Conservation (phyloP, 768 basidiomycete species). For the Lentinus tigrinus region DNA sequence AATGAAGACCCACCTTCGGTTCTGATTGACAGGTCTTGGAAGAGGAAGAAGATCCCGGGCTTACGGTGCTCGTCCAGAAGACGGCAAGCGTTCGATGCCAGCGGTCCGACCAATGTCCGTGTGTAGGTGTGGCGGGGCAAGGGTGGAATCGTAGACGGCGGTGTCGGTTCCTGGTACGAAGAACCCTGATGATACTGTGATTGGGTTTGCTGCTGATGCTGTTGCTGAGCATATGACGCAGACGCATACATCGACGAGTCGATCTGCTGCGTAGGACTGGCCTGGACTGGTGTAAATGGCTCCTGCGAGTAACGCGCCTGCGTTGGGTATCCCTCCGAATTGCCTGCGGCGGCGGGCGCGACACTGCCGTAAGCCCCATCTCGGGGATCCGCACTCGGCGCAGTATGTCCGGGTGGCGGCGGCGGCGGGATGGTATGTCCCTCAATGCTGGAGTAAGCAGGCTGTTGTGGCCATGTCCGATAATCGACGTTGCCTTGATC, state of each 20-base stretch:
- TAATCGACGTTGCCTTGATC: slow-evolving; percentile 20
- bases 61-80: slow-evolving; percentile 83
- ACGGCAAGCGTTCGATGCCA: slow-evolving; percentile 83
- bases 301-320: slow-evolving; percentile 20
- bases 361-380: slow-evolving; percentile 19
- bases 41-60: slow-evolving; percentile 90
- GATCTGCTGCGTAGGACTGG: slow-evolving; percentile 29
- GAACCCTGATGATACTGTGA: slow-evolving; percentile 23
- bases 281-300: slow-evolving; percentile 18
- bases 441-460: slow-evolving; percentile 20
- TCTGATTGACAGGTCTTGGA: slow-evolving; percentile 90
- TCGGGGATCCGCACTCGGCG: slow-evolving; percentile 17
- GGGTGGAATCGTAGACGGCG: slow-evolving; percentile 38
- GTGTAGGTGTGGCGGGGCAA: slow-evolving; percentile 74
- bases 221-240: slow-evolving; percentile 34
- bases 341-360: slow-evolving; percentile 8
- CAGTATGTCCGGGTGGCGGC: slow-evolving; percentile 12
- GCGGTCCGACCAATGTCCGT: slow-evolving; percentile 85
- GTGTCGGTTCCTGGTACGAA: slow-evolving; percentile 27
- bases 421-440: slow-evolving; percentile 12
- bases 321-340: slow-evolving; percentile 15
- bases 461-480: slow-evolving; percentile 26
- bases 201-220: slow-evolving; percentile 27
- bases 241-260: slow-evolving; percentile 33
- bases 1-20: slow-evolving; percentile 68